A percentile compares a stretch with the other conserved stretches of the same genome.
phyloP scores from a whole-genome alignment of 1,284 basidiomycete genomes.

The Papiliotrema nemorosa region DNA sequence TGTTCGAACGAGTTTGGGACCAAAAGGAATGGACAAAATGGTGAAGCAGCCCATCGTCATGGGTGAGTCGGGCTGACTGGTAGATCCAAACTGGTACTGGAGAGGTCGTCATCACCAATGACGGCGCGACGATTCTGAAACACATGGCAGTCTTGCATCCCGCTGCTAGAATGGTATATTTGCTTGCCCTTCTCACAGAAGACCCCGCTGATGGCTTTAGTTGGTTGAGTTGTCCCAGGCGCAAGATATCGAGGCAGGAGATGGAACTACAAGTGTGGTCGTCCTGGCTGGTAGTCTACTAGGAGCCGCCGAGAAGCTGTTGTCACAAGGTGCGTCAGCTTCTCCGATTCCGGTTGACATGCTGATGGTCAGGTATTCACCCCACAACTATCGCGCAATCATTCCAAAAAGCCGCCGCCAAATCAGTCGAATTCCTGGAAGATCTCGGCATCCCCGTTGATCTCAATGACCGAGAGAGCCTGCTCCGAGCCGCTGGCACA shows the following conservation, averaged over 20 bases:
- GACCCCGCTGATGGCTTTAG: constrained; percentile 49
- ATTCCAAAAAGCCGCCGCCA: constrained; percentile 86
- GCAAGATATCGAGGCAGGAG: constrained; percentile 98
- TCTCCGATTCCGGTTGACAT: not conserved
- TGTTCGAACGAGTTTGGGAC: constrained; percentile 92
- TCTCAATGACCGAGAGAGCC: constrained; percentile 77
- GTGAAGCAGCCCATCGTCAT: constrained; percentile 50
- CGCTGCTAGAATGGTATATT: constrained; percentile 87
- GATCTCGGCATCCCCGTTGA: constrained; percentile 93
- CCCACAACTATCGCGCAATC: constrained; percentile 96
- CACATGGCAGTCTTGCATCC: constrained; percentile 98
- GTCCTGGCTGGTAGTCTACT: constrained; percentile 92
- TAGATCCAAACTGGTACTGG: constrained; percentile 94
- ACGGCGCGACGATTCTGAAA: constrained; percentile 96
- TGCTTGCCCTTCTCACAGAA: constrained; percentile 1
- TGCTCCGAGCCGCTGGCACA: constrained; percentile 90
- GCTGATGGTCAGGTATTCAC: constrained; percentile 63
- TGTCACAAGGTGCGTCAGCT: constrained; percentile 69
- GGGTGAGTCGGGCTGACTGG: not conserved
- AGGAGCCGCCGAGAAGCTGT: constrained; percentile 93
- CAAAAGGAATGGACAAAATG: constrained; percentile 99
- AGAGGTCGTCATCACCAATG: constrained; percentile 97
- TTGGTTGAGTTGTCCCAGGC: constrained; percentile 96
- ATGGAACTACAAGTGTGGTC: constrained; percentile 98
- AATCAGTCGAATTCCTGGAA: constrained; percentile 90